Conservation (phyloP, 2,329 filamentous ascomycete genomes). For the Rhynchosporium agropyri region DNA sequence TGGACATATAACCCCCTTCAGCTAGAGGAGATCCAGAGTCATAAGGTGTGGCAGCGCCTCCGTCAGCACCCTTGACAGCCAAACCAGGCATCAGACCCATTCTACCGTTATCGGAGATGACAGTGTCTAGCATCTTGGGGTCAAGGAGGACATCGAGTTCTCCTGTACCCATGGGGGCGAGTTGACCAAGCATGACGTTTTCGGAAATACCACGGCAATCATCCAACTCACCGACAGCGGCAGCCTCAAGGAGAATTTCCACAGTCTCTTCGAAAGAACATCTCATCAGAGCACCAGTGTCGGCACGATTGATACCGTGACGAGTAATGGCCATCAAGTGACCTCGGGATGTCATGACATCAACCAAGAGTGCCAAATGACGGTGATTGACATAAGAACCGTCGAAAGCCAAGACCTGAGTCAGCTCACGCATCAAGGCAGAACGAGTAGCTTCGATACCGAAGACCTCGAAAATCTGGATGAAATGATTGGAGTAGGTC, state of each 20-base stretch:
- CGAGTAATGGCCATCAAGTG: slow-evolving; percentile 94
- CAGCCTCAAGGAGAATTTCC: slow-evolving; percentile 95
- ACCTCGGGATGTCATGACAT: slow-evolving; percentile 97
- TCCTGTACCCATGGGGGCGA: slow-evolving; percentile 95
- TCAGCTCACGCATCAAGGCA: slow-evolving; percentile 84
- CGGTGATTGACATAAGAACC: slow-evolving; percentile 99
- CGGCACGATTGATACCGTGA: slow-evolving; percentile 97
- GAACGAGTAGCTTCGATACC: slow-evolving; percentile 94
- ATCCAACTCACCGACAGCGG: slow-evolving; percentile 90
- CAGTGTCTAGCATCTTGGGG: slow-evolving; percentile 92
- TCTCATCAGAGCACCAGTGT: slow-evolving; percentile 97
- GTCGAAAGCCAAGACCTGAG: slow-evolving; percentile 92
- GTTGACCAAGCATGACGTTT: slow-evolving; percentile 97
- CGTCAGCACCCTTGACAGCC: slow-evolving; percentile 73
- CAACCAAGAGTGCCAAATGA: slow-evolving; percentile 90
- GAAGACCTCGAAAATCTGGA: slow-evolving; percentile 91
- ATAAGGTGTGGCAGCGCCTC: slow-evolving; percentile 91
- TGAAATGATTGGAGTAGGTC: slow-evolving; percentile 94
- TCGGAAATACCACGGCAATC: slow-evolving; percentile 98
- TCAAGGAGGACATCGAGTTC: slow-evolving; percentile 94
- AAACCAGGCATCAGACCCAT: slow-evolving; percentile 81
- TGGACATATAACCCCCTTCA: slow-evolving; percentile 66
- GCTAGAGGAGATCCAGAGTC: slow-evolving; percentile 81
- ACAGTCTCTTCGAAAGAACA: slow-evolving; percentile 99
- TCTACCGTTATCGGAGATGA: slow-evolving; percentile 88